Evolutionary conservation across 2,329 filamentous ascomycete genomes (phyloP).

Genomic region (Calonectria crousiana): DNA sequence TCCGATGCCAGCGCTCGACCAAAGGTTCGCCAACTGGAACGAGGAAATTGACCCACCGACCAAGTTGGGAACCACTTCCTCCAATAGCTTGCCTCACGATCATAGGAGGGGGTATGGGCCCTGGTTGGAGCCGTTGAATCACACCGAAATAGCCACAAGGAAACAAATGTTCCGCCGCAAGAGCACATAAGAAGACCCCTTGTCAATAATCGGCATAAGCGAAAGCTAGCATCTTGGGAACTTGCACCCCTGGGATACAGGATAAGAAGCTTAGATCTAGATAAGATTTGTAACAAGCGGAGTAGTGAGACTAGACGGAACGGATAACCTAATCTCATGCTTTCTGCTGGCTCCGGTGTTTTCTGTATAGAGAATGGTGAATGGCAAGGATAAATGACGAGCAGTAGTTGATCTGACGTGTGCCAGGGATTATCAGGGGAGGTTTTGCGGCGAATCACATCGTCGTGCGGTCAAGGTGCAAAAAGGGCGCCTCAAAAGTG

Average conservation of each 20-base stretch:
- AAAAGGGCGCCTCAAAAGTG: not conserved
- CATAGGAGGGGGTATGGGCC: not conserved
- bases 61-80: not conserved
- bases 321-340: not conserved
- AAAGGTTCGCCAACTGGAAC: not conserved
- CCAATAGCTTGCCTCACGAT: not conserved
- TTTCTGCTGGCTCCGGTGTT: not conserved
- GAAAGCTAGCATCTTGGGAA: not conserved
- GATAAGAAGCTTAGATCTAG: not conserved
- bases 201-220: not conserved
- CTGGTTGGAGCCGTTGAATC: not conserved
- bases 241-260: not conserved
- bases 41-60: not conserved
- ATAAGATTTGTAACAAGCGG: not conserved
- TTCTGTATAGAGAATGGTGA: not conserved
- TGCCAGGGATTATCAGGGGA: not conserved
- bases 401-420: not conserved
- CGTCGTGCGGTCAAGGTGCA: not conserved
- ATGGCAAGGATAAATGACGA: not conserved
- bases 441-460: not conserved
- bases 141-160: not conserved
- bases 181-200: not conserved
- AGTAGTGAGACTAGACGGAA: not conserved
- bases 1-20: not conserved
- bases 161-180: not conserved